Evolutionary conservation across 2,329 filamentous ascomycete species (phyloP).

Genomic region (Geosmithia putterillii): DNA sequence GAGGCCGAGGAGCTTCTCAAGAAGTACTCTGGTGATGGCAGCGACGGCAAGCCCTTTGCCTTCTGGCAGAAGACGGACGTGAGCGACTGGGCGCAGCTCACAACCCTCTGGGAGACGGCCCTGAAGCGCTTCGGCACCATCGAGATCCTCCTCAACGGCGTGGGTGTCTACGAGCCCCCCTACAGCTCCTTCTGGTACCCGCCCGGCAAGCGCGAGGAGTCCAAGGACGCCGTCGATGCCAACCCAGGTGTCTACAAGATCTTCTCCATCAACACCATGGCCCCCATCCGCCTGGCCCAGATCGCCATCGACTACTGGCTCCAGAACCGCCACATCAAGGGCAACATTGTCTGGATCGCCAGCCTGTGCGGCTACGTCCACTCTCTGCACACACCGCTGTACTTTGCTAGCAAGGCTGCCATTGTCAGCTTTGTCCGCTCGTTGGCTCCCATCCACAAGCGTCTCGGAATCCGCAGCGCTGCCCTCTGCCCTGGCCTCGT

Average conservation of each 20-base stretch:
- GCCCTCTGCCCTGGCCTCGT: conserved; percentile 7
- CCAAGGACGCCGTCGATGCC: conserved; percentile 9
- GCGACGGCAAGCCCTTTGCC: neutral
- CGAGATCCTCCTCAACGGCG: conserved; percentile 50
- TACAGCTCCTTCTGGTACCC: conserved; percentile 13
- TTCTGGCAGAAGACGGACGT: conserved; percentile 14
- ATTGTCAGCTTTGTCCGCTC: conserved; percentile 9
- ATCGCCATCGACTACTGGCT: conserved; percentile 17
- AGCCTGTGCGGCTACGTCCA: conserved; percentile 16
- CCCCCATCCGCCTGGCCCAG: conserved; percentile 12
- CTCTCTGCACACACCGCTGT: conserved; percentile 14
- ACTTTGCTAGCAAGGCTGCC: conserved; percentile 15
- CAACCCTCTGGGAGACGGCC: conserved; percentile 15
- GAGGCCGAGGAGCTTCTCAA: conserved; percentile 9
- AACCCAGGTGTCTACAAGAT: conserved; percentile 10
- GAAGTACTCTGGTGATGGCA: conserved; percentile 3
- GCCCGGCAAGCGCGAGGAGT: conserved; percentile 8
- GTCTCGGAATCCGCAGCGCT: conserved; percentile 6
- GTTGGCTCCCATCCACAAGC: conserved; percentile 4
- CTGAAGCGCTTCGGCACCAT: conserved; percentile 36
- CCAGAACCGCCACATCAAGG: conserved; percentile 7
- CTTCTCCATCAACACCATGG: conserved; percentile 13
- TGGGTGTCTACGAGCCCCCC: conserved; percentile 33
- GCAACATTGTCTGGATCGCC: conserved; percentile 13
- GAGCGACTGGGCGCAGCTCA: conserved; percentile 12